These are phyloP conservation scores for Verticillium isaacii DNA, from an alignment of 2,329 filamentous ascomycete genomes.

Conservation along the genomic window DNA sequence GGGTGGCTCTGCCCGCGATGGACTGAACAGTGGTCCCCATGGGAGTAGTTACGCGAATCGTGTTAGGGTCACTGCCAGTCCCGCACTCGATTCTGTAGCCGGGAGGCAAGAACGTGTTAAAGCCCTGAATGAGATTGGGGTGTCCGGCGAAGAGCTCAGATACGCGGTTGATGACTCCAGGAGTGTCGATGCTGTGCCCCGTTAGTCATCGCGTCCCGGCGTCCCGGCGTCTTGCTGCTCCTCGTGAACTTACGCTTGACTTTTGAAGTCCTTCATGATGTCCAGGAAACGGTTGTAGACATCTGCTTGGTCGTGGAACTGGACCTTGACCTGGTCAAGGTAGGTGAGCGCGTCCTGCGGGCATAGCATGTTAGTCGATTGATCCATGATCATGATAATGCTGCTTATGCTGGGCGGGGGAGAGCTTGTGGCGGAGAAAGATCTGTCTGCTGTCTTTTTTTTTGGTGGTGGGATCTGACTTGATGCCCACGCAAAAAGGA, in stretches of 20 bases:
- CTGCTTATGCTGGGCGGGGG: no score
- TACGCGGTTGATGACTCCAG: slow-evolving; percentile 93
- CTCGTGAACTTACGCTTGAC: slow-evolving; percentile 69
- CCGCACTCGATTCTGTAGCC: slow-evolving; percentile 97
- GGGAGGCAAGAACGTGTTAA: slow-evolving; percentile 94
- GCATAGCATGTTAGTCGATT: not conserved
- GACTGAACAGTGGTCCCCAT: slow-evolving; percentile 96
- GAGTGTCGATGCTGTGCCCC: slow-evolving; percentile 74
- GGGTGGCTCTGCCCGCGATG: slow-evolving; percentile 56
- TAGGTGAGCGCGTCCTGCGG: slow-evolving; percentile 76
- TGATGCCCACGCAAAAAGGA: no score
- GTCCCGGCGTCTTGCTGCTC: not conserved
- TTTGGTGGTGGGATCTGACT: no score
- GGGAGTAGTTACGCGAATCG: slow-evolving; percentile 92
- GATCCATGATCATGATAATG: not conserved
- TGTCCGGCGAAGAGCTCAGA: slow-evolving; percentile 95
- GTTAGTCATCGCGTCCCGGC: slow-evolving; percentile 18
- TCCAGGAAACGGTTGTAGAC: slow-evolving; percentile 96
- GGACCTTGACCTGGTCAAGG: slow-evolving; percentile 96
- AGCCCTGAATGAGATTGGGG: slow-evolving; percentile 91
- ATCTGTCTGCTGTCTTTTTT: no score
- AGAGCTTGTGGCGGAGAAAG: no score
- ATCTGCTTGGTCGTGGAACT: slow-evolving; percentile 93
- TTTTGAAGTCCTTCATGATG: slow-evolving; percentile 99
- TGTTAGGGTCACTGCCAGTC: slow-evolving; percentile 87